Conservation (phyloP, 2,329 filamentous ascomycete species). For the Verruconis gallopava region DNA sequence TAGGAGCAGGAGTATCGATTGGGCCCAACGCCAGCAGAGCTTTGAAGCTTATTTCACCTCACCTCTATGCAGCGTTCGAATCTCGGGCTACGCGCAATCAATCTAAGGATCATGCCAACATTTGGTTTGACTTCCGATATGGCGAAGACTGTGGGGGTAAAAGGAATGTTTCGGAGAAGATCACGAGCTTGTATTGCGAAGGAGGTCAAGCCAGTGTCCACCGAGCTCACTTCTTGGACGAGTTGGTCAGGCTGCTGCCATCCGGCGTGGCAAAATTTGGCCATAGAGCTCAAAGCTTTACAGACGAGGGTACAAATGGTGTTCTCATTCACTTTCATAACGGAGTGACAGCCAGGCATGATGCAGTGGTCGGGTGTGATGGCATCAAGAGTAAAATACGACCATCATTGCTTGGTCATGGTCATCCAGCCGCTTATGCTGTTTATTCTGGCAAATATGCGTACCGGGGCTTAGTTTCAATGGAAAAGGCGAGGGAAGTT, state of each 20-base stretch:
- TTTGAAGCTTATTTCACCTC: conserved; percentile 40
- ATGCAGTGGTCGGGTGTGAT: conserved; percentile 34
- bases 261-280: conserved; percentile 26
- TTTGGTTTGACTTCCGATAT: conserved; percentile 32
- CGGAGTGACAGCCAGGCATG: conserved; percentile 28
- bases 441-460: conserved; percentile 46
- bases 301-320: conserved; percentile 17
- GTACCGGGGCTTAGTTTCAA: conserved; percentile 49
- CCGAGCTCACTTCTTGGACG: conserved; percentile 36
- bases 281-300: conserved; percentile 23
- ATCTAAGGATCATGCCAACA: conserved; percentile 21
- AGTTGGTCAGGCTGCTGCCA: conserved; percentile 36
- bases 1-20: conserved; percentile 45
- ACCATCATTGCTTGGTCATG: conserved; percentile 37
- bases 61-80: conserved; percentile 30
- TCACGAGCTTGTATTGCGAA: conserved; percentile 16
- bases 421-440: conserved; percentile 32
- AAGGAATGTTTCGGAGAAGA: conserved; percentile 12
- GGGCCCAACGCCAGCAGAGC: conserved; percentile 43
- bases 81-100: conserved; percentile 28
- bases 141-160: conserved; percentile 18
- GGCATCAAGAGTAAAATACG: conserved; percentile 37
- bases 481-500: conserved; percentile 36
- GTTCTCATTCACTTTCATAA: conserved; percentile 30
- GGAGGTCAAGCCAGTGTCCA: conserved; percentile 25